Evolutionary conservation across 78 protist species (phyloP), one percentile per base, ranked within the genome.

Genomic region (Emiliania huxleyi): DNA sequence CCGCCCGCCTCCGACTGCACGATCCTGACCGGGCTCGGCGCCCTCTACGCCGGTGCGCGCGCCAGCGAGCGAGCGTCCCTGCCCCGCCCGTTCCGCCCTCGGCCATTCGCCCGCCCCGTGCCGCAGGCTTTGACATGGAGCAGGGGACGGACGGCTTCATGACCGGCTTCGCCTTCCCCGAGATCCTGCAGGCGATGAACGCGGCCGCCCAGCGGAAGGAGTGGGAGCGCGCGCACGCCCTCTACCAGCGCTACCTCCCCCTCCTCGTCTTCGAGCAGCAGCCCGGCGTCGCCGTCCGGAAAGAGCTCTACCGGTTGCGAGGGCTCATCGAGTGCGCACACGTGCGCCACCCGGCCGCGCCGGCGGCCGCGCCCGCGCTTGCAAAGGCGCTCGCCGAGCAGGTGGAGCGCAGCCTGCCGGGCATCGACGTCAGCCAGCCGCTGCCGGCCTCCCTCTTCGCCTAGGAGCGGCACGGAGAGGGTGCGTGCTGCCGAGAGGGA

Each of bases 41-140:
- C 81, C 3, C 81, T 71, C 45, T 71, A 71, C 81, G 81, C 40
- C 81, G 81, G 62, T 52, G n/a, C n/a, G n/a, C n/a, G n/a, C n/a
- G n/a, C n/a, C n/a, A n/a, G n/a, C n/a, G n/a, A n/a, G n/a, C n/a
- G n/a, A n/a, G n/a, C n/a, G n/a, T n/a, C n/a, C n/a, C n/a, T n/a
- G n/a, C n/a, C n/a, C n/a, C n/a, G n/a, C n/a, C n/a, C n/a, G n/a
- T n/a, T n/a, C n/a, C n/a, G n/a, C n/a, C n/a, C n/a, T n/a, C n/a
- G n/a, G n/a, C n/a, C n/a, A n/a, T n/a, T n/a, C n/a, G n/a, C n/a
- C n/a, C n/a, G n/a, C n/a, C n/a, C n/a, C n/a, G n/a, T n/a, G n/a
- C n/a, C n/a, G n/a, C n/a, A n/a, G n/a, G 71, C 35, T 71, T 71
- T 40, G 81, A 71, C 42, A 4, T 71, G 42, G 81, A 71, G 81